Conservation (phyloP, 352 stramenopile species). For the Achlya hypogyna region DNA sequence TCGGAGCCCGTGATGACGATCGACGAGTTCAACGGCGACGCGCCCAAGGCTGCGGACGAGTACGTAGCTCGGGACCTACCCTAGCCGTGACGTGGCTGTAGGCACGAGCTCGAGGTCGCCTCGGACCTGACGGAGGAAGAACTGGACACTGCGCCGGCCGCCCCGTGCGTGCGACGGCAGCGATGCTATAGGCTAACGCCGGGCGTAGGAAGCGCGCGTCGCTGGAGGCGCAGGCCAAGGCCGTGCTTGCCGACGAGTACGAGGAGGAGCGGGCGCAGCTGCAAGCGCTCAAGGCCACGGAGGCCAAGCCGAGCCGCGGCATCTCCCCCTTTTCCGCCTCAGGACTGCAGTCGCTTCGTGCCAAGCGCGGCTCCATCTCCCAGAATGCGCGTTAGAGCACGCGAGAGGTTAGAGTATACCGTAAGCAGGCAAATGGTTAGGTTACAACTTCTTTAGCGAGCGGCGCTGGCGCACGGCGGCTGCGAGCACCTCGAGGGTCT, state of each 20-base stretch:
- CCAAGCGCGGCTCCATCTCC: slow-evolving; percentile 26
- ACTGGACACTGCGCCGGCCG: too few species aligned
- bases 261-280: neutral
- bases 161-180: too few species aligned
- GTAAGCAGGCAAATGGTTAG: too few species aligned
- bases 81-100: neutral
- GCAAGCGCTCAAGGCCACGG: neutral
- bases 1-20: neutral
- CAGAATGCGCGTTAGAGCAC: slow-evolving; percentile 53
- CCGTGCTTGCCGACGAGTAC: neutral
- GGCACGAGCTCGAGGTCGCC: too few species aligned
- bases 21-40: neutral
- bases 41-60: neutral
- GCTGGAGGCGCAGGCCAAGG: neutral
- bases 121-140: too few species aligned
- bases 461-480: slow-evolving; percentile 66
- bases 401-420: too few species aligned
- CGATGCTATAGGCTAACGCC: too few species aligned
- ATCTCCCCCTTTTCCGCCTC: slow-evolving; percentile 51
- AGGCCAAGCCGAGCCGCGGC: neutral
- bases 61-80: neutral
- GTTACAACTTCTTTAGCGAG: slow-evolving; percentile 33
- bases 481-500: slow-evolving; percentile 65
- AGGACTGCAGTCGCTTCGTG: slow-evolving; percentile 37
- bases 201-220: neutral